A percentile compares a stretch with the other conserved stretches of the same genome.
These are phyloP conservation scores for Bombardia bombarda DNA, from an alignment of 495 filamentous ascomycete species.

Conservation along the genomic window DNA sequence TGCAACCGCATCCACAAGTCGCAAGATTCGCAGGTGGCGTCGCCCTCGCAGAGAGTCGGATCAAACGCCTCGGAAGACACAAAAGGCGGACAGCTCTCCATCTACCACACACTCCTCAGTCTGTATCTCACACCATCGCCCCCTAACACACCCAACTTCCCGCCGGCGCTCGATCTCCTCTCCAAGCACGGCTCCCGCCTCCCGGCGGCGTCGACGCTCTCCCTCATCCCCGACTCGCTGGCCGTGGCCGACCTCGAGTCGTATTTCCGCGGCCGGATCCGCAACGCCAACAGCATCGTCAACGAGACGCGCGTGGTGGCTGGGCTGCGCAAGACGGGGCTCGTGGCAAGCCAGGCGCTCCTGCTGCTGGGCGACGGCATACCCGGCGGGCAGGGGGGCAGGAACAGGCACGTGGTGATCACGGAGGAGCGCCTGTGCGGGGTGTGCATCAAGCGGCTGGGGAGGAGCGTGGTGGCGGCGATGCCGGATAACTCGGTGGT, in stretches of 20 bases:
- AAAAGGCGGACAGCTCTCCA: constrained; percentile 53
- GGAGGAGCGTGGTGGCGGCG: constrained; percentile 70
- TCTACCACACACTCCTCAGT: constrained; percentile 84
- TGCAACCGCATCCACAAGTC: constrained; percentile 74
- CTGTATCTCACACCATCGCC: constrained; percentile 82
- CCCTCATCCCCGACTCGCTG: constrained; percentile 73
- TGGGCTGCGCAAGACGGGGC: constrained; percentile 62
- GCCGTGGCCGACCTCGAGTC: constrained; percentile 73
- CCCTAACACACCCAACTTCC: constrained; percentile 63
- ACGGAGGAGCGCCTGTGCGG: constrained; percentile 82
- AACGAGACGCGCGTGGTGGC: constrained; percentile 72
- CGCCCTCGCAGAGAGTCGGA: constrained; percentile 27
- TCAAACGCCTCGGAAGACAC: constrained; percentile 35
- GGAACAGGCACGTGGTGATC: constrained; percentile 69
- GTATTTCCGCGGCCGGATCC: constrained; percentile 88
- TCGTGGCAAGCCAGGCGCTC: constrained; percentile 61
- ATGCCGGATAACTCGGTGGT: constrained; percentile 57
- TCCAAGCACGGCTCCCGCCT: constrained; percentile 87
- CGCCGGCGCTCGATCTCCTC: constrained; percentile 76
- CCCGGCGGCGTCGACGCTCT: constrained; percentile 74
- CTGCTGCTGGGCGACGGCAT: constrained; percentile 60
- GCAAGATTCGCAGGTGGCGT: constrained; percentile 32
- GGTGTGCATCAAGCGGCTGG: constrained; percentile 86
- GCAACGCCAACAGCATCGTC: constrained; percentile 71
- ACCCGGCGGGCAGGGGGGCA: constrained; percentile 45